phyloP scores from a whole-genome alignment of 805 yeast species.

The Hanseniaspora taiwanica region DNA sequence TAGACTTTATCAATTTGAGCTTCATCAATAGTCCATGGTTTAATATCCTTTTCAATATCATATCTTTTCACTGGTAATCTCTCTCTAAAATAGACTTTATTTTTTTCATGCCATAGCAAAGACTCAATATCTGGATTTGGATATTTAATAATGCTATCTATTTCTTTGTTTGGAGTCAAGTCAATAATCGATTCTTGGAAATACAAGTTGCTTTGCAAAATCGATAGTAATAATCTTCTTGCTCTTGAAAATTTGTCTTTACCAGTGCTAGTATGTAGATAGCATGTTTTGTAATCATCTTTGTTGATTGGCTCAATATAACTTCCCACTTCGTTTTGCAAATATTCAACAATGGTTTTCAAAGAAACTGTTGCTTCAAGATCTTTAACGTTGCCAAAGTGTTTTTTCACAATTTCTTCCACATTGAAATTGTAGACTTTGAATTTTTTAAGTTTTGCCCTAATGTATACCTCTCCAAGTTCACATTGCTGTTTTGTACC shows the following conservation, averaged over 20 bases:
- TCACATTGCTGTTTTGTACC: not conserved
- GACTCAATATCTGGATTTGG: constrained; percentile 17
- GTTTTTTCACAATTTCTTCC: constrained; percentile 9
- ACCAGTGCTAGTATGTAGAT: constrained; percentile 12
- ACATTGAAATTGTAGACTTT: constrained; percentile 1
- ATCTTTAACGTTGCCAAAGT: constrained; percentile 8
- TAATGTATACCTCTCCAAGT: not conserved
- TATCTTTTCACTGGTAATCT: constrained; percentile 9
- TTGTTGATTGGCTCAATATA: not conserved
- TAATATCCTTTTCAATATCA: not conserved
- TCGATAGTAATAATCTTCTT: constrained; percentile 16
- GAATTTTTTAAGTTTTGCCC: not conserved
- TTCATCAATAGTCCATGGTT: not conserved
- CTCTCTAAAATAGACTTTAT: constrained; percentile 15
- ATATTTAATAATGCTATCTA: constrained; percentile 8
- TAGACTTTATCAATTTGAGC: not conserved
- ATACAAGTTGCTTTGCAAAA: constrained; percentile 13
- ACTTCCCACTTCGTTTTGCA: not conserved
- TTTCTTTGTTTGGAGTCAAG: constrained; percentile 4
- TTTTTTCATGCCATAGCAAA: constrained; percentile 17
- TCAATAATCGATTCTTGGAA: constrained; percentile 5
- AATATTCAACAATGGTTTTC: not conserved
- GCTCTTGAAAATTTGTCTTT: constrained; percentile 16
- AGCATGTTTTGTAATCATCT: constrained; percentile 13
- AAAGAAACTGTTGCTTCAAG: not conserved